Evolutionary conservation across 176 grass and related monocot genomes (phyloP), one percentile per base, ranked within the genome.

Genomic region (Aegilops umbellulata): DNA sequence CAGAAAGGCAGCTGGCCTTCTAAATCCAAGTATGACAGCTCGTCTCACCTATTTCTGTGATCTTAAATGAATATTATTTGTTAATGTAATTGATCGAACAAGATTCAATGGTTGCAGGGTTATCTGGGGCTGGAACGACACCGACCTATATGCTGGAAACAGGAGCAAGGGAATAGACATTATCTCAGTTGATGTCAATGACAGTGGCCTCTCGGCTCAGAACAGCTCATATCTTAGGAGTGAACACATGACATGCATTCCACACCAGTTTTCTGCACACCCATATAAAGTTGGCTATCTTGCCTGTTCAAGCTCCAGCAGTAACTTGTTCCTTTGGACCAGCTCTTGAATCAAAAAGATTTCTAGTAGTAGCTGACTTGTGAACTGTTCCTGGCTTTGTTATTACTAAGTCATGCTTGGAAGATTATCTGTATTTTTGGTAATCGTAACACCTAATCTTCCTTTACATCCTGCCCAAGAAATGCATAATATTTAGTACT

Each of bases 121-220:
- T 53, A 90, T 94, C 74, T 94, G 93, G 93, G 83, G 93, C 71
- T 92, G 93, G 93, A 91, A 90, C 15, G 75, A 83, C 63, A 81
- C 69, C 5, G 61, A 88, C 39, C 20, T 94, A 15, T 86, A 87
- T 69, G 44, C 83, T 72, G 87, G 87, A 35, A 92, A 90, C 46
- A 84, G 84, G 85, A 86, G 46, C 38, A 86, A 76, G 65, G 93
- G 34, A 61, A 69, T 94, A 60, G 88, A 94, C 61, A 24, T 94
- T 46, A 94, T 92, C 34, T 81, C 82, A 74, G 60, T 85, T 62
- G 68, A 86, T 51, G 32, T 10, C 32, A 78, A 20, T 38, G 74
- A 63, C 26, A 36, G 26, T 10, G 53, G 74, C 58, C 7, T 90
- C 58, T 74, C 74, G 2, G 46, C 67, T 60, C 72, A 57, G 1